phyloP scores from a whole-genome alignment of 768 basidiomycete genomes.

The Saitozyma sp. region DNA sequence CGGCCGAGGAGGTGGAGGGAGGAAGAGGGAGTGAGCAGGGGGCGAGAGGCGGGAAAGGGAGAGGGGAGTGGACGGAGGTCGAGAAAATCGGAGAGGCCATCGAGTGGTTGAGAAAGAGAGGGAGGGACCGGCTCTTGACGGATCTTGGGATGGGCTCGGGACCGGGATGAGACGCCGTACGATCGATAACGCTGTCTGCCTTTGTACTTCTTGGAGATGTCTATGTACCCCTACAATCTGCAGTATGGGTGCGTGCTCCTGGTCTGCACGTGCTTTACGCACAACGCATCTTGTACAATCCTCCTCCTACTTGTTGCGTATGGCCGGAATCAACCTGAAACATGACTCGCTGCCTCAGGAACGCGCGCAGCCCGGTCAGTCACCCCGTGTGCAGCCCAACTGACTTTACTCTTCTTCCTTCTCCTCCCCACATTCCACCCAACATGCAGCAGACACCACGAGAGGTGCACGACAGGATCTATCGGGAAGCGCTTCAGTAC shows the following conservation, averaged over 20 bases:
- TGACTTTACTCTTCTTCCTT: not conserved
- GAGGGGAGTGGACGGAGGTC: slow-evolving; percentile 62
- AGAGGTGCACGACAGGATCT: not conserved
- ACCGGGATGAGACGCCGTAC: not conserved
- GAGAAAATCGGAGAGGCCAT: slow-evolving; percentile 70
- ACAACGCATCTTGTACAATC: too few relatives aligned
- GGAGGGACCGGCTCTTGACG: slow-evolving; percentile 60
- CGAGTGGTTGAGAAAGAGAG: slow-evolving; percentile 65
- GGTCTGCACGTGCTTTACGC: too few relatives aligned
- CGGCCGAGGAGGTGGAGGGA: not conserved
- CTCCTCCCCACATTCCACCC: not conserved
- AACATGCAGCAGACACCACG: not conserved
- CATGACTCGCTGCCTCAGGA: not conserved
- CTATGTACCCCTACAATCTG: too few relatives aligned
- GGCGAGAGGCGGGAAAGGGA: slow-evolving; percentile 25
- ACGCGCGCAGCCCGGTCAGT: not conserved
- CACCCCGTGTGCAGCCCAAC: not conserved
- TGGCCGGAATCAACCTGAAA: not conserved
- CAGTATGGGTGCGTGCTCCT: too few relatives aligned
- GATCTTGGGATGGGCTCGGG: slow-evolving; percentile 66
- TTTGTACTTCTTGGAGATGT: too few relatives aligned
- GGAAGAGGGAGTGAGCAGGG: slow-evolving; percentile 17
- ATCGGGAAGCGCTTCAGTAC: not conserved
- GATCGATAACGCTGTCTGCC: not conserved
- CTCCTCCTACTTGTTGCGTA: not conserved